phyloP scores from a whole-genome alignment of 1,284 basidiomycete species.

The Trametes polyzona region DNA sequence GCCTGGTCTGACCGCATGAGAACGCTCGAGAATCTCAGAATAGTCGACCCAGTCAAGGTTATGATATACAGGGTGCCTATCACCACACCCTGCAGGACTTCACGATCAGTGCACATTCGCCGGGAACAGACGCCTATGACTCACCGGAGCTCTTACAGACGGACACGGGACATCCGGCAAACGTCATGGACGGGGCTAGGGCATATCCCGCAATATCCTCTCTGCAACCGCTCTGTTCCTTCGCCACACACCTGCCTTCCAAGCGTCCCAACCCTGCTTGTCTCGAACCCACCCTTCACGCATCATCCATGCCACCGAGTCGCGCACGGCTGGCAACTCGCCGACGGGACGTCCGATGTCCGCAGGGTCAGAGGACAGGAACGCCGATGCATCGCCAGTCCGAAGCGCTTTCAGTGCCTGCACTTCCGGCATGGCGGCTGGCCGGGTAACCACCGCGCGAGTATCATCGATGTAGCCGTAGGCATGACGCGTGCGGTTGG shows the following conservation, averaged over 20 bases:
- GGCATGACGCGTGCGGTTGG: slow-evolving; percentile 37
- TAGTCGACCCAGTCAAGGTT: background rate
- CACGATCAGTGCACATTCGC: background rate
- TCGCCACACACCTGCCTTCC: slow-evolving; percentile 27
- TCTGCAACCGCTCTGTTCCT: slow-evolving; percentile 25
- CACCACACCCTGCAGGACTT: background rate
- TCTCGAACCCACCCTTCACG: slow-evolving; percentile 23
- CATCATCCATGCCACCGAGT: slow-evolving; percentile 24
- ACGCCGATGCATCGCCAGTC: slow-evolving; percentile 27
- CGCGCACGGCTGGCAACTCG: slow-evolving; percentile 14
- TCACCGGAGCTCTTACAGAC: background rate
- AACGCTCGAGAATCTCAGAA: background rate
- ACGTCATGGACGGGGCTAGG: background rate
- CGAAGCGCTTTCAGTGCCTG: slow-evolving; percentile 40
- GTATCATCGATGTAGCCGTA: slow-evolving; percentile 43
- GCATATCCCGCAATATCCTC: slow-evolving; percentile 25
- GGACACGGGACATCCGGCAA: background rate
- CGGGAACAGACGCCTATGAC: background rate
- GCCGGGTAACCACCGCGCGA: slow-evolving; percentile 40
- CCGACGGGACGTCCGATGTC: slow-evolving; percentile 20
- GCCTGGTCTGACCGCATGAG: background rate
- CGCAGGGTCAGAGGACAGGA: slow-evolving; percentile 25
- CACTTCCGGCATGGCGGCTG: slow-evolving; percentile 42
- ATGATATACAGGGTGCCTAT: background rate
- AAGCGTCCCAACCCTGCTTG: slow-evolving; percentile 20